These are phyloP conservation scores for Ophiostoma montium DNA, from an alignment of 2,329 filamentous ascomycete species.

Conservation along the genomic window DNA sequence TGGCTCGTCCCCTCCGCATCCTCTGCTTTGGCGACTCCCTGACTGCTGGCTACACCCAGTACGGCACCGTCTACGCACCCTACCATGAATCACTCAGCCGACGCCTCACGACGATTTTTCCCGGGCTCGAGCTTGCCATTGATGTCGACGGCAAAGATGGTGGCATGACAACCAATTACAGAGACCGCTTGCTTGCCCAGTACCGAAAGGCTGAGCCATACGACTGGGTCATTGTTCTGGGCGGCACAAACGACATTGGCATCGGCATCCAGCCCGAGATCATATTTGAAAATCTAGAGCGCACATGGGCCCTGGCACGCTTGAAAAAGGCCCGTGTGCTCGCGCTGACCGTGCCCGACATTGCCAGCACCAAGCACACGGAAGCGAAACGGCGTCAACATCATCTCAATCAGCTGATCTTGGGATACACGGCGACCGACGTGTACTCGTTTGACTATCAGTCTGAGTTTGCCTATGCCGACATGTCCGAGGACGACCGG, in stretches of 20 bases:
- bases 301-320: slow-evolving; percentile 36
- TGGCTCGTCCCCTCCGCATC: slow-evolving; percentile 31
- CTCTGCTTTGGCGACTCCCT: slow-evolving; percentile 54
- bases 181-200: slow-evolving; percentile 12
- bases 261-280: slow-evolving; percentile 22
- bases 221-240: slow-evolving; percentile 50
- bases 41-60: slow-evolving; percentile 38
- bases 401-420: slow-evolving; percentile 39
- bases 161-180: slow-evolving; percentile 14
- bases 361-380: slow-evolving; percentile 14
- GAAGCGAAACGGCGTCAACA: slow-evolving; percentile 6
- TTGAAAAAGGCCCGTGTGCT: slow-evolving; percentile 39
- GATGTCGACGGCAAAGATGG: slow-evolving; percentile 18
- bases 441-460: slow-evolving; percentile 47
- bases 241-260: slow-evolving; percentile 50
- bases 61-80: slow-evolving; percentile 31
- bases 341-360: slow-evolving; percentile 49
- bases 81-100: slow-evolving; percentile 35
- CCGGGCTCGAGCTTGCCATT: slow-evolving; percentile 17
- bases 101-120: slow-evolving; percentile 31
- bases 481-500: slow-evolving; percentile 31
- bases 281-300: slow-evolving; percentile 35
- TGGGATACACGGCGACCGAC: slow-evolving; percentile 30
- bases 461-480: slow-evolving; percentile 37
- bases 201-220: slow-evolving; percentile 18